These are phyloP conservation scores for Ganoderma multipileum DNA, from an alignment of 1,284 basidiomycete genomes.

Conservation along the genomic window DNA sequence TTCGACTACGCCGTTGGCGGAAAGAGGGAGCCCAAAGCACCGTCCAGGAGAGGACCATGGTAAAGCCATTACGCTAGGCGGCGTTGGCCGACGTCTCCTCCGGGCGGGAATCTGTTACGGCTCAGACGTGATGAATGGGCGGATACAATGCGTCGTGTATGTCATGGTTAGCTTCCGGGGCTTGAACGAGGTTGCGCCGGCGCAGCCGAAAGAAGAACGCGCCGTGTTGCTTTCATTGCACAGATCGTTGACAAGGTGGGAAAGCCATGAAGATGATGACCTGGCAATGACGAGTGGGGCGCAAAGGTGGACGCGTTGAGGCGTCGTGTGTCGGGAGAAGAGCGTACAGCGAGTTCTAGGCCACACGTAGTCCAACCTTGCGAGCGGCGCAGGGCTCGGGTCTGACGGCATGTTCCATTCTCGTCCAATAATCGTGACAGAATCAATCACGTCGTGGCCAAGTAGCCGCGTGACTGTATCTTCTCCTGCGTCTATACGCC, in stretches of 20 bases:
- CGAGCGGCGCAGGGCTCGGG: background rate
- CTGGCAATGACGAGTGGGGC: background rate
- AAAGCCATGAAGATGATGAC: background rate
- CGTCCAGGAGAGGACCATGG: background rate
- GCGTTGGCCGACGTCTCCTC: background rate
- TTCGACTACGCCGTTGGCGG: background rate
- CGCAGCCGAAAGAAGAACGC: background rate
- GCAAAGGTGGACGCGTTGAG: background rate
- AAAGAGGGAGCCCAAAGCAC: background rate
- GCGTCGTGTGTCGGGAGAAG: background rate
- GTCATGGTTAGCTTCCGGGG: background rate
- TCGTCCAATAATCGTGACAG: background rate
- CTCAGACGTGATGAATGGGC: slow-evolving; percentile 1
- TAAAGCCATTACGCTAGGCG: background rate
- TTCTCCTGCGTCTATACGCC: background rate
- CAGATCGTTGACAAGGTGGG: background rate
- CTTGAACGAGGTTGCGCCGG: background rate
- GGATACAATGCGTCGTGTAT: background rate
- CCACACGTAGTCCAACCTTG: background rate
- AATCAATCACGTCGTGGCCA: background rate
- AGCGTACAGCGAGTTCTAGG: background rate
- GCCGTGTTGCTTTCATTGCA: background rate
- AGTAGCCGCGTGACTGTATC: background rate
- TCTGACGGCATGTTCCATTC: background rate
- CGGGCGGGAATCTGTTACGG: background rate